Evolutionary conservation across 202 grass and related monocot genomes (phyloP).

Genomic region (Dendrocalamus latiflorus): DNA sequence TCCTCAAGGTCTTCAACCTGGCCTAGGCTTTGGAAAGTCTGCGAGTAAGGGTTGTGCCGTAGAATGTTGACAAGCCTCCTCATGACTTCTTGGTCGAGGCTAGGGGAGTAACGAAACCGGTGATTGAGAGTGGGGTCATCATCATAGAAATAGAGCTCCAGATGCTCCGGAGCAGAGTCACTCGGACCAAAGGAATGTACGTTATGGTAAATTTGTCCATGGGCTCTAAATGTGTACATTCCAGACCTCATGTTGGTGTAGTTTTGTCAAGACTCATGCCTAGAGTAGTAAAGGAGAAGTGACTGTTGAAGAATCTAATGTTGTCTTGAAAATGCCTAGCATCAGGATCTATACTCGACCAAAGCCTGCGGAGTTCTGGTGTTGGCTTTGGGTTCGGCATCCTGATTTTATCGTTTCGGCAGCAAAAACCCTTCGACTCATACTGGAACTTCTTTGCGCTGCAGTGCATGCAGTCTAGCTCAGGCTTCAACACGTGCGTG

Average conservation of each 20-base stretch:
- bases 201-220: not conserved
- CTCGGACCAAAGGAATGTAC: not conserved
- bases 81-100: not conserved
- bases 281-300: not conserved
- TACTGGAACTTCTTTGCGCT: not conserved
- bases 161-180: not conserved
- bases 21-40: not conserved
- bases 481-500: not conserved
- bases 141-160: not conserved
- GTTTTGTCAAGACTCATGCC: not conserved
- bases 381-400: not conserved
- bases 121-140: not conserved
- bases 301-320: not conserved
- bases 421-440: not conserved
- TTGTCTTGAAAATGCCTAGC: not conserved
- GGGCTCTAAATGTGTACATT: not conserved
- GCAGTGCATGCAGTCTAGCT: not conserved
- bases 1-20: too few relatives aligned
- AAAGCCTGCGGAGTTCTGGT: not conserved
- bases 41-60: not conserved
- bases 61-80: not conserved
- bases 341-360: not conserved
- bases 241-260: not conserved
- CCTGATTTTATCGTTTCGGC: not conserved
- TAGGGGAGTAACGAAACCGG: not conserved